Conservation (phyloP, 2,329 filamentous ascomycete species). For the Aspergillus latus region DNA sequence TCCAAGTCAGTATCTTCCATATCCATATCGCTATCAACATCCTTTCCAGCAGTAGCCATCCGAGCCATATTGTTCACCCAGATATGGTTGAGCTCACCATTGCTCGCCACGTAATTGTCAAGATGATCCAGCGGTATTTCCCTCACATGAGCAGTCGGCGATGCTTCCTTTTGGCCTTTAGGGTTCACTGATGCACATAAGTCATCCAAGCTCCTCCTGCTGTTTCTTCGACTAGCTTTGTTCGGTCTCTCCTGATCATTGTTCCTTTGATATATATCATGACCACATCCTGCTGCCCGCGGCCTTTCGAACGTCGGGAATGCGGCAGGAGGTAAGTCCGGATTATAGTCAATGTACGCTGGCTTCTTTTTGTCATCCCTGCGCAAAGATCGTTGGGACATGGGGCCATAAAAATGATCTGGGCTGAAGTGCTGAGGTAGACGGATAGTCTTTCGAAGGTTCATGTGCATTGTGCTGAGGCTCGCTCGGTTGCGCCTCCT, state of each 20-base stretch:
- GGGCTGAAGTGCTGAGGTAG: slow-evolving; percentile 22
- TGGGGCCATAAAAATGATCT: slow-evolving; percentile 11
- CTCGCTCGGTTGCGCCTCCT: neutral
- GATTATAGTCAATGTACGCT: slow-evolving; percentile 36
- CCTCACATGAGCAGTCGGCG: slow-evolving; percentile 7
- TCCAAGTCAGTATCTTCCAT: slow-evolving; percentile 27
- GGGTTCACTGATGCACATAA: neutral
- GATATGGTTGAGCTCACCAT: slow-evolving; percentile 28
- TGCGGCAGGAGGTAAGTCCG: slow-evolving; percentile 41
- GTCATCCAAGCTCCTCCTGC: neutral
- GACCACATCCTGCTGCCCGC: neutral
- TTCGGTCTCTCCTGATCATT: neutral
- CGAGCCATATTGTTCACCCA: slow-evolving; percentile 31
- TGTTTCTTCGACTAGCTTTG: neutral
- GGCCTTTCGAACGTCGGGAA: slow-evolving; percentile 41
- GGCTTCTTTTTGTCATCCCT: slow-evolving; percentile 14
- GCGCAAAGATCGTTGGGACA: slow-evolving; percentile 23
- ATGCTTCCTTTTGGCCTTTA: neutral
- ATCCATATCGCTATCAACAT: slow-evolving; percentile 8
- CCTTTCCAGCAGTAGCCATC: slow-evolving; percentile 15
- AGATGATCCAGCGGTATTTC: slow-evolving; percentile 17
- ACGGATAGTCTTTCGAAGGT: slow-evolving; percentile 33
- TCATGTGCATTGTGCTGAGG: slow-evolving; percentile 25
- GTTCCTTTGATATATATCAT: neutral
- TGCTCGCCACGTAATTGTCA: slow-evolving; percentile 29